Percentiles rank a stretch among this genome's conserved stretches.
Conservation (phyloP, 768 basidiomycete genomes). For the Mycena chlorophos region DNA sequence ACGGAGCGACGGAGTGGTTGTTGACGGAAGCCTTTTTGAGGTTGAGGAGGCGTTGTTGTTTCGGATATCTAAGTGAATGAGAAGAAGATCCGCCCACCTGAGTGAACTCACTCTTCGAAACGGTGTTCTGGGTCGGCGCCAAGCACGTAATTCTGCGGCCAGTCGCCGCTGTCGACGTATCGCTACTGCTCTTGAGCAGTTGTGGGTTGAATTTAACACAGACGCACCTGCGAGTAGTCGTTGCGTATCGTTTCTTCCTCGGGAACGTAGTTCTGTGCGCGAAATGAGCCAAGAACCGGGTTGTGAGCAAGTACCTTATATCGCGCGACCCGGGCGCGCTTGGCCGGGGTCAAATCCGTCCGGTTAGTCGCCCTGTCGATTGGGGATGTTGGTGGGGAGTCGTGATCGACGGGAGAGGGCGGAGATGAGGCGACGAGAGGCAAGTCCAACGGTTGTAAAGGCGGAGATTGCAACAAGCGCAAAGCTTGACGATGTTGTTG, state of each 20-base stretch:
- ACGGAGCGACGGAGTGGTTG: constrained; percentile 67
- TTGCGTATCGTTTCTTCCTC: constrained; percentile 97
- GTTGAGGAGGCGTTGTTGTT: constrained; percentile 79
- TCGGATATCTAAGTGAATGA: constrained; percentile 75
- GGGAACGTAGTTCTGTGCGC: constrained; percentile 69
- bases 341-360: constrained; percentile 58
- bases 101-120: constrained; percentile 84
- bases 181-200: constrained; percentile 40
- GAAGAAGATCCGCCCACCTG: not conserved
- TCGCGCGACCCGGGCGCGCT: constrained; percentile 67
- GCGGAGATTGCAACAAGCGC: constrained; percentile 54
- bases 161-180: constrained; percentile 88
- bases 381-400: constrained; percentile 51
- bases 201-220: not conserved
- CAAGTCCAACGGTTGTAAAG: constrained; percentile 53
- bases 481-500: constrained; percentile 57
- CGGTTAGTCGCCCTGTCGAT: constrained; percentile 34
- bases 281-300: not conserved
- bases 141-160: constrained; percentile 92
- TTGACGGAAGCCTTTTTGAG: constrained; percentile 82
- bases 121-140: constrained; percentile 86
- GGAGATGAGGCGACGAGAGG: constrained; percentile 61
- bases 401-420: constrained; percentile 44
- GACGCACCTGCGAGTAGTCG: constrained; percentile 63
- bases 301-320: constrained; percentile 37